A percentile compares a stretch with the other conserved stretches of the same genome.
Conservation (phyloP, 2,329 filamentous ascomycete species). For the Gnomoniopsis smithogilvyi region DNA sequence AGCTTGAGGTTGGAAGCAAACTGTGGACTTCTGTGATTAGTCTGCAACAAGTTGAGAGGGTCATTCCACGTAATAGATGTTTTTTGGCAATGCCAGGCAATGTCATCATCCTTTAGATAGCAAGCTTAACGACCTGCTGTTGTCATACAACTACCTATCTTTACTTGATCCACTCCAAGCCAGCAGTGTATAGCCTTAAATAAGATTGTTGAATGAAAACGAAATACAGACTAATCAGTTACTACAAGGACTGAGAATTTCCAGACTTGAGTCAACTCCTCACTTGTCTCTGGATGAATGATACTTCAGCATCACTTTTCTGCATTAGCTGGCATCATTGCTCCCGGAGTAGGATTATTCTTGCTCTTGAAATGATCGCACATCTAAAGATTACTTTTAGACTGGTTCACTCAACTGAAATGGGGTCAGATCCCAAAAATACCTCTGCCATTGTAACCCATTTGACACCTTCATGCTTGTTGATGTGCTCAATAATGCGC, state of each 20-base stretch:
- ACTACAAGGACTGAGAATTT: too few species aligned
- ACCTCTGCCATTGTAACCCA: slow-evolving; percentile 19
- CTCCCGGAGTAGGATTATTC: slow-evolving; percentile 11
- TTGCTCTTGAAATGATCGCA: slow-evolving; percentile 19
- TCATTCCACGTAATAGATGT: too few species aligned
- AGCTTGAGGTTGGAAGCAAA: neutral
- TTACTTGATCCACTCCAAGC: too few species aligned
- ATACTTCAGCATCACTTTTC: slow-evolving; percentile 16
- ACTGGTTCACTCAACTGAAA: neutral
- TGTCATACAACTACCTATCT: too few species aligned
- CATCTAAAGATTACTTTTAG: slow-evolving; percentile 4
- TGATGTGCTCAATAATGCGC: slow-evolving; percentile 33
- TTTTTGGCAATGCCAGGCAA: too few species aligned
- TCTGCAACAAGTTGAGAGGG: too few species aligned
- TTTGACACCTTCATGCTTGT: slow-evolving; percentile 17
- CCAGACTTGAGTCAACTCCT: neutral
- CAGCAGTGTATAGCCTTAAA: too few species aligned
- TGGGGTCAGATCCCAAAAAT: neutral
- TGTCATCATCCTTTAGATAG: too few species aligned
- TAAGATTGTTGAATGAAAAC: too few species aligned
- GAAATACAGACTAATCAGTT: neutral
- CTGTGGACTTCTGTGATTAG: too few species aligned
- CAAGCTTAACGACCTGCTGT: too few species aligned
- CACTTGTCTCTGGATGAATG: neutral
- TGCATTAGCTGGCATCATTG: slow-evolving; percentile 13